Conservation (phyloP, 495 filamentous ascomycete genomes). For the Penicillium taxi region DNA sequence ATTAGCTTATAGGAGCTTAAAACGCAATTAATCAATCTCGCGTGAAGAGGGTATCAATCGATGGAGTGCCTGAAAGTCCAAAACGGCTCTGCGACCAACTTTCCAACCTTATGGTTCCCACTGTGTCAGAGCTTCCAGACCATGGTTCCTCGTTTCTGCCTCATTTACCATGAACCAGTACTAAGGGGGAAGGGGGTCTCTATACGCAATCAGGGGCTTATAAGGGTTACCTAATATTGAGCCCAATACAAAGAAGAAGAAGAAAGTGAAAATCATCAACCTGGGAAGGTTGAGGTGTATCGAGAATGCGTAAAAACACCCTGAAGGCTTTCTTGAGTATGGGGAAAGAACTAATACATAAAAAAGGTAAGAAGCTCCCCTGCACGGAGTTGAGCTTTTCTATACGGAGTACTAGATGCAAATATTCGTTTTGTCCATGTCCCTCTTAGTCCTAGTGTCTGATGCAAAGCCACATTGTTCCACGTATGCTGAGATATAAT, state of each 20-base stretch:
- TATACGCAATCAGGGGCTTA: conserved; percentile 26
- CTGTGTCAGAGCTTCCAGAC: conserved; percentile 25
- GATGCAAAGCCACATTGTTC: conserved; percentile 26
- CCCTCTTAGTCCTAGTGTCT: conserved; percentile 24
- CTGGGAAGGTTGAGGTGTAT: background rate
- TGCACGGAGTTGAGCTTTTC: conserved; percentile 18
- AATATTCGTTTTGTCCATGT: conserved; percentile 23
- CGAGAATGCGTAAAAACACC: background rate
- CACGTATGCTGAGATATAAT: conserved; percentile 19
- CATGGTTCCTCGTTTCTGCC: conserved; percentile 23
- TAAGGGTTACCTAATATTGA: conserved; percentile 12
- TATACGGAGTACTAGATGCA: conserved; percentile 16
- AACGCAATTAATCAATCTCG: no score
- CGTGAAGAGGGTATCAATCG: no score
- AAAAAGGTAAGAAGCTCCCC: conserved; percentile 4
- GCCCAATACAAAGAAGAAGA: conserved; percentile 5
- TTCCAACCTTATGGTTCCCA: conserved; percentile 16
- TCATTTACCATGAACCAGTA: conserved; percentile 25
- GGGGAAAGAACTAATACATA: conserved; percentile 1
- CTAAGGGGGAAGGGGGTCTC: conserved; percentile 12
- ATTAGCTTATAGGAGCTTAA: conserved; percentile 13
- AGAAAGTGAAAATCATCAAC: background rate
- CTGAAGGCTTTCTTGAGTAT: background rate
- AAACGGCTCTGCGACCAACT: conserved; percentile 8
- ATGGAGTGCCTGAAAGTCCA: conserved; percentile 14